phyloP scores from a whole-genome alignment of 257 asterid species.

The Salvia rosmarinus region DNA sequence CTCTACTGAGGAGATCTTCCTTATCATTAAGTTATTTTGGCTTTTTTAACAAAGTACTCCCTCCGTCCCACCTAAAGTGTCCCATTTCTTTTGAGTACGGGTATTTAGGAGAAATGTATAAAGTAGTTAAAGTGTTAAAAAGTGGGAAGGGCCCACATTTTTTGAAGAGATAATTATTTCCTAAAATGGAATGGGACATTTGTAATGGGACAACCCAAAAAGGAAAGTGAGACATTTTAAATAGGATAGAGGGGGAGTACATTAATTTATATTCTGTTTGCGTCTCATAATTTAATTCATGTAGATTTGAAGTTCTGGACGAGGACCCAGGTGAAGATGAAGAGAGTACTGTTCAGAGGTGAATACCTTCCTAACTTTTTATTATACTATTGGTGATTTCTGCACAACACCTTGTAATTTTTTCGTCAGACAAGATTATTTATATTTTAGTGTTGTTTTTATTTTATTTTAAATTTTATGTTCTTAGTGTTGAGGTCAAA shows the following conservation, averaged over 20 bases:
- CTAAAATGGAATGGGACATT: too few species aligned
- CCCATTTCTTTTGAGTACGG: too few species aligned
- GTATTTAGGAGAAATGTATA: too few species aligned
- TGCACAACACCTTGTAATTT: not conserved
- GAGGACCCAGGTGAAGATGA: conserved; percentile 99
- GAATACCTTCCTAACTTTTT: conserved; percentile 14
- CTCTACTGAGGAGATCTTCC: conserved; percentile 8
- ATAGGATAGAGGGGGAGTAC: too few species aligned
- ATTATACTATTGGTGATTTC: conserved; percentile 11
- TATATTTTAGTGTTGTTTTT: not conserved
- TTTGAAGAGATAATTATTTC: too few species aligned
- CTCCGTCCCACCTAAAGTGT: too few species aligned
- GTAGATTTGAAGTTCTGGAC: conserved; percentile 91
- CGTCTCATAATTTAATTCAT: conserved; percentile 20
- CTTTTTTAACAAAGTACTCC: not conserved
- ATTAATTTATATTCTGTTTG: conserved; percentile 3
- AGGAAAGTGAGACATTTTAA: too few species aligned
- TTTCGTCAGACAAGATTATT: not conserved
- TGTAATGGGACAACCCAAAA: too few species aligned
- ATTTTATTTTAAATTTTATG: conserved; percentile 1
- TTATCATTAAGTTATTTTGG: not conserved
- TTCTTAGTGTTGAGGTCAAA: not conserved
- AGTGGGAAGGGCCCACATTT: too few species aligned
- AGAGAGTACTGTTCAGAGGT: conserved; percentile 93
- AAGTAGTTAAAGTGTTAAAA: too few species aligned